Evolutionary conservation across 352 stramenopile species (phyloP).

Genomic region (Globisporangium ultimum): DNA sequence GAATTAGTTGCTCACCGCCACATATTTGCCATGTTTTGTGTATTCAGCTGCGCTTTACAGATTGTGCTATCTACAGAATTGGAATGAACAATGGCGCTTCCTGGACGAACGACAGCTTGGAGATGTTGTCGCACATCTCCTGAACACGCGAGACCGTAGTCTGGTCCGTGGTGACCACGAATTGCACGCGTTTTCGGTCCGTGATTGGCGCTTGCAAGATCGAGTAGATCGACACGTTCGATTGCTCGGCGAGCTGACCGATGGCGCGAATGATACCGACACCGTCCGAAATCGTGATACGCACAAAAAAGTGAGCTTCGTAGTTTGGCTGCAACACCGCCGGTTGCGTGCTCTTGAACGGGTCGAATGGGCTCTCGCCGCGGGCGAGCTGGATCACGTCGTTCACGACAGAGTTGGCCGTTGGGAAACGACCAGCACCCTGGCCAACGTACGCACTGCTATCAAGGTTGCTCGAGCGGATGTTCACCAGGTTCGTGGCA

Average conservation of each 20-base stretch:
- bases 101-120: constrained; percentile 83
- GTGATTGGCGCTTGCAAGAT: constrained; percentile 95
- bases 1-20: too few species aligned
- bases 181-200: constrained; percentile 91
- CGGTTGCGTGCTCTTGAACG: constrained; percentile 57
- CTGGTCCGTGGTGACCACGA: constrained; percentile 95
- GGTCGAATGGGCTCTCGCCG: constrained; percentile 85
- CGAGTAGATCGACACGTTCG: constrained; percentile 96
- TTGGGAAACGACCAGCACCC: constrained; percentile 93
- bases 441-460: constrained; percentile 91
- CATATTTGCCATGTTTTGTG: too few species aligned
- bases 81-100: constrained; percentile 79
- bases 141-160: constrained; percentile 86
- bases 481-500: constrained; percentile 91
- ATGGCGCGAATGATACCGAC: constrained; percentile 94
- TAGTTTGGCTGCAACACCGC: constrained; percentile 90
- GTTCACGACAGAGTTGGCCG: constrained; percentile 95
- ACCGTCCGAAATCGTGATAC: constrained; percentile 91
- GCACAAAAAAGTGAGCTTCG: constrained; percentile 92
- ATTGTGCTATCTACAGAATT: constrained; percentile 38
- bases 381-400: constrained; percentile 92
- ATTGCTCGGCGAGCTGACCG: constrained; percentile 92
- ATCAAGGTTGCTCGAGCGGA: constrained; percentile 87
- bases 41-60: too few species aligned
- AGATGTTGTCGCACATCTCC: constrained; percentile 88